These are phyloP conservation scores for Silybum marianum DNA, from an alignment of 129 eudicot species.

Conservation along the genomic window DNA sequence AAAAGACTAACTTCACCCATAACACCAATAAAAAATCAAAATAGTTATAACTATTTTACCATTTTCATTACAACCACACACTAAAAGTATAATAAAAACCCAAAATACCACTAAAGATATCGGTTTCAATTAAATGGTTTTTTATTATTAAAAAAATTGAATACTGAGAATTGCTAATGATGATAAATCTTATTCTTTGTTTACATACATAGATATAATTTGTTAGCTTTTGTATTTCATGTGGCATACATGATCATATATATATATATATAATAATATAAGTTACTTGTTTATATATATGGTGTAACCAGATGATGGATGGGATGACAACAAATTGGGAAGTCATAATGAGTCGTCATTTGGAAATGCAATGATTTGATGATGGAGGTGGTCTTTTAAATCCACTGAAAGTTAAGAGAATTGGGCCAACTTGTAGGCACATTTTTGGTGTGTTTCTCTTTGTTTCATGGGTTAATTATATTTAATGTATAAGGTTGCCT, in stretches of 20 bases:
- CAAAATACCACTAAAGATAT: too few species aligned
- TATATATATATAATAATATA: too few species aligned
- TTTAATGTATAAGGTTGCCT: conserved; percentile 23
- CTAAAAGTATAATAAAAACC: not conserved
- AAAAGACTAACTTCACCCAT: not conserved
- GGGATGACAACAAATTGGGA: not conserved
- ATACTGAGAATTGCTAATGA: too few species aligned
- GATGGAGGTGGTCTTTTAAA: not conserved
- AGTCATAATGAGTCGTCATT: not conserved
- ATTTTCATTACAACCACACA: not conserved
- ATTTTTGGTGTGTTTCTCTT: conserved; percentile 19
- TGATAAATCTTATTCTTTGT: too few species aligned
- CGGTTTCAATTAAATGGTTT: too few species aligned
- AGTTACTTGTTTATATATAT: too few species aligned
- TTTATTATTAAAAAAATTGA: too few species aligned
- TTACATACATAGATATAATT: too few species aligned
- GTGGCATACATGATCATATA: too few species aligned
- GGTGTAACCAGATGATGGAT: not conserved
- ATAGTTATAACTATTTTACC: not conserved
- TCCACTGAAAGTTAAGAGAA: conserved; percentile 1
- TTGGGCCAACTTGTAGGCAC: conserved; percentile 17
- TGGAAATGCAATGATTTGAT: not conserved
- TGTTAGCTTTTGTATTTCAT: too few species aligned
- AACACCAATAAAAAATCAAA: not conserved
- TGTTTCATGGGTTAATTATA: conserved; percentile 17